Conservation (phyloP, 1,139 yeast species). For the Tardiomyces digboiensis region DNA sequence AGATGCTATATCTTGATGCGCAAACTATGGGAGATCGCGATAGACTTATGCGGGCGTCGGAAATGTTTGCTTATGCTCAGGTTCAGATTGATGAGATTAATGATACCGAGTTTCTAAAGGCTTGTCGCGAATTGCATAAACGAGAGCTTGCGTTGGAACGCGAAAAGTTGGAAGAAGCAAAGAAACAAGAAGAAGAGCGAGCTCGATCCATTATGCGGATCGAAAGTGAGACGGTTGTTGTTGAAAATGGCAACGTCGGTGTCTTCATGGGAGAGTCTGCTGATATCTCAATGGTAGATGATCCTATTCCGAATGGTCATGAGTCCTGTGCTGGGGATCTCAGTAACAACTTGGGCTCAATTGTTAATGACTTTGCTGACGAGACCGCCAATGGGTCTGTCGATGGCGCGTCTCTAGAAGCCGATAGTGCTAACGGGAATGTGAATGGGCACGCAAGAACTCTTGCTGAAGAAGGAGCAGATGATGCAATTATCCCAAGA, state of each 20-base stretch:
- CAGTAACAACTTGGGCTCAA: too few relatives aligned
- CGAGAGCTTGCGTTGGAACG: conserved; percentile 40
- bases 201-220: too few relatives aligned
- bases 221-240: background rate
- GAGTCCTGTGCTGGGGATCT: too few relatives aligned
- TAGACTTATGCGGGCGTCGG: conserved; percentile 78
- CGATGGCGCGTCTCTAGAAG: too few relatives aligned
- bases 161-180: conserved; percentile 27
- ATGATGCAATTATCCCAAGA: too few relatives aligned
- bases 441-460: too few relatives aligned
- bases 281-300: background rate
- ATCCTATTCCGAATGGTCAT: background rate
- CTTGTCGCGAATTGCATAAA: conserved; percentile 64
- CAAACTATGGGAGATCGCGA: conserved; percentile 74
- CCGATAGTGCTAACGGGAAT: too few relatives aligned
- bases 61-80: conserved; percentile 94
- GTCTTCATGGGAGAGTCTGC: background rate
- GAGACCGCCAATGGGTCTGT: too few relatives aligned
- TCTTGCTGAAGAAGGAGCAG: too few relatives aligned
- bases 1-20: conserved; percentile 75
- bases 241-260: background rate
- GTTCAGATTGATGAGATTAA: conserved; percentile 90
- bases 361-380: too few relatives aligned
- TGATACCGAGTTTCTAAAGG: conserved; percentile 56
- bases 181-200: conserved; percentile 3